Percentiles rank a stretch among this genome's conserved stretches.
These are phyloP conservation scores for Arthromyces matolae DNA, from an alignment of 768 basidiomycete species.

Conservation along the genomic window DNA sequence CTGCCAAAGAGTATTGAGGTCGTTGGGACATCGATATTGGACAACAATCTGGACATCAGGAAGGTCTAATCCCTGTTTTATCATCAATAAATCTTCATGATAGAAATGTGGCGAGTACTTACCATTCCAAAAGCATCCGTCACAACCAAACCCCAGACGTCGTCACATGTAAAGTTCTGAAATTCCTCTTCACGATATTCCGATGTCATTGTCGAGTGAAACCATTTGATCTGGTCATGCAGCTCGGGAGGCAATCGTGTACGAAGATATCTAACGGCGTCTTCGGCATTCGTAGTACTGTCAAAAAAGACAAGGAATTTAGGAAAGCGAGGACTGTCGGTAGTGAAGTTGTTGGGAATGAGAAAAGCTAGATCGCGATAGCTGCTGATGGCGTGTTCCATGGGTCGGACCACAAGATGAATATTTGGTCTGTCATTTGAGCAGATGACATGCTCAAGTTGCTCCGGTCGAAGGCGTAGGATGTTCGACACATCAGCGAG, in stretches of 20 bases:
- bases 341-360: background rate
- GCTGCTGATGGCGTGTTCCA: constrained; percentile 1
- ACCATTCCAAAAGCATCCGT: constrained; percentile 19
- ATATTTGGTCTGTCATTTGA: constrained; percentile 10
- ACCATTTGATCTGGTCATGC: constrained; percentile 12
- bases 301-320: constrained; percentile 9
- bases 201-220: constrained; percentile 16
- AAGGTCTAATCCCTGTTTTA: constrained; percentile 10
- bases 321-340: background rate
- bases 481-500: constrained; percentile 13
- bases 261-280: background rate
- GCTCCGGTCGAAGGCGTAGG: constrained; percentile 4
- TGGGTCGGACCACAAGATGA: background rate
- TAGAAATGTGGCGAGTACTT: background rate
- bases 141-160: constrained; percentile 13
- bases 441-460: constrained; percentile 6
- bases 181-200: constrained; percentile 9
- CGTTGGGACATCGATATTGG: constrained; percentile 11
- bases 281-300: constrained; percentile 3
- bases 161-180: background rate
- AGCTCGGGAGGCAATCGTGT: background rate
- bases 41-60: constrained; percentile 13
- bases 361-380: constrained; percentile 2
- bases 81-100: background rate
- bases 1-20: constrained; percentile 14